Percentiles rank a stretch among this genome's conserved stretches.
phyloP scores from a whole-genome alignment of 1,284 basidiomycete genomes.

The Peniophora sp. region DNA sequence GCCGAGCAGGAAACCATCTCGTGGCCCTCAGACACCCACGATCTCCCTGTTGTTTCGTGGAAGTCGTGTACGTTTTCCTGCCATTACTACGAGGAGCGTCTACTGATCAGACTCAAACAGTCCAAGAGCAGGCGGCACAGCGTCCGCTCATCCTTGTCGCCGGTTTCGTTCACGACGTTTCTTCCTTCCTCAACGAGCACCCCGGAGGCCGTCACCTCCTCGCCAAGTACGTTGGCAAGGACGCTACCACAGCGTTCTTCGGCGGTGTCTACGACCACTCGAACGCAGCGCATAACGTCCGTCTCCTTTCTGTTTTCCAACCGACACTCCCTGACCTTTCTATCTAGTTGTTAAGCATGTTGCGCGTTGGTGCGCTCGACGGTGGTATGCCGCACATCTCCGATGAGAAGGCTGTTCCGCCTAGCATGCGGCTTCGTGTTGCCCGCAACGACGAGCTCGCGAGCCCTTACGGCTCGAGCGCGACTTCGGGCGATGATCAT shows the following conservation, averaged over 20 bases:
- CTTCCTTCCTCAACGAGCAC: conserved; percentile 84
- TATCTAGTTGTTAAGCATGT: conserved; percentile 69
- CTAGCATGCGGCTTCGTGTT: conserved; percentile 26
- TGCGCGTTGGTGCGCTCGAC: conserved; percentile 81
- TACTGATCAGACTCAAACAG: conserved; percentile 22
- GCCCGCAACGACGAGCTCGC: conserved; percentile 54
- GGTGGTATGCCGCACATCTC: conserved; percentile 51
- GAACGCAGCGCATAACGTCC: conserved; percentile 82
- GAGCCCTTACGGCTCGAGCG: conserved; percentile 34
- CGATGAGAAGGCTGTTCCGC: conserved; percentile 29
- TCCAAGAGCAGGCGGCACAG: conserved; percentile 69
- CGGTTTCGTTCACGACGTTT: conserved; percentile 89
- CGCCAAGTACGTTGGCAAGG: conserved; percentile 63
- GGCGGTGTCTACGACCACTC: conserved; percentile 93
- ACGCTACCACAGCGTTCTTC: conserved; percentile 90
- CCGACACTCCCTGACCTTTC: conserved; percentile 6
- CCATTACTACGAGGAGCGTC: conserved; percentile 7
- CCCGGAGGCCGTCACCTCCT: conserved; percentile 75
- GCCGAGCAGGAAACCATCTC: conserved; percentile 60
- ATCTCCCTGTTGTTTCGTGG: conserved; percentile 82
- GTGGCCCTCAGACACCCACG: conserved; percentile 75
- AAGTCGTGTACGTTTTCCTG: conserved; percentile 58
- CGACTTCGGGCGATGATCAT: conserved; percentile 15
- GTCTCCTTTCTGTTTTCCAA: conserved; percentile 15
- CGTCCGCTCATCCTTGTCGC: conserved; percentile 77